A percentile compares a stretch with the other conserved stretches of the same genome.
Conservation (phyloP, 352 stramenopile species). For the Plasmopara muralis region DNA sequence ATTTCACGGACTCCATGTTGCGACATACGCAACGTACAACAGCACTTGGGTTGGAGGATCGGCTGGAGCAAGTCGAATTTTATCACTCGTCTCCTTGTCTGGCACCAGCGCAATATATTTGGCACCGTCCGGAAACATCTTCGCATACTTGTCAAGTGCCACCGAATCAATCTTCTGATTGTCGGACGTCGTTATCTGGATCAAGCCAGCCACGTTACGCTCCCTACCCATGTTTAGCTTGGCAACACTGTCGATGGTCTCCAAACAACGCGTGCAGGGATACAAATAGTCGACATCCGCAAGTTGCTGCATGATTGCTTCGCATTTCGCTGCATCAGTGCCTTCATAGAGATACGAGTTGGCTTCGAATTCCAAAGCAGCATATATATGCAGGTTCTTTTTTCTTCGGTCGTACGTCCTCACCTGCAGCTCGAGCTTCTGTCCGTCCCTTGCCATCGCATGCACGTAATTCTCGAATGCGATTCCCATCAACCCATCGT, state of each 20-base stretch:
- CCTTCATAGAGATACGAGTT: constrained; percentile 3
- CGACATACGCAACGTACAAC: constrained; percentile 1
- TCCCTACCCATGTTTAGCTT: not conserved
- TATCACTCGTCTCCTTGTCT: not conserved
- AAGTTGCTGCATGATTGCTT: no score
- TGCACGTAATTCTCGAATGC: constrained; percentile 4
- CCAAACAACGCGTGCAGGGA: no score
- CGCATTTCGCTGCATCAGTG: not conserved
- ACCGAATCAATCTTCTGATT: not conserved
- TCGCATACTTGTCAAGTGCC: constrained; percentile 2
- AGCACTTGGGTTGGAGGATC: not conserved
- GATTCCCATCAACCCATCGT: constrained; percentile 1
- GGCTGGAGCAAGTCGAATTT: constrained; percentile 1
- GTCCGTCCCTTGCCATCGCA: constrained; percentile 1
- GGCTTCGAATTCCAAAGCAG: constrained; percentile 1
- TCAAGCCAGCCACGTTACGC: not conserved
- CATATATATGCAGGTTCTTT: constrained; percentile 3
- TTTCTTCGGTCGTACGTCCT: constrained; percentile 1
- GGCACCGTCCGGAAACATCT: constrained; percentile 1
- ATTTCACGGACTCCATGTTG: not conserved
- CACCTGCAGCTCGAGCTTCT: constrained; percentile 1
- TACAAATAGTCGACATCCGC: no score
- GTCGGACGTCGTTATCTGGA: not conserved
- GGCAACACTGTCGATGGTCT: no score
- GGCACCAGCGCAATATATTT: constrained; percentile 5